Conservation (phyloP, 345 rosid genomes). For the Syzygium jambos region DNA sequence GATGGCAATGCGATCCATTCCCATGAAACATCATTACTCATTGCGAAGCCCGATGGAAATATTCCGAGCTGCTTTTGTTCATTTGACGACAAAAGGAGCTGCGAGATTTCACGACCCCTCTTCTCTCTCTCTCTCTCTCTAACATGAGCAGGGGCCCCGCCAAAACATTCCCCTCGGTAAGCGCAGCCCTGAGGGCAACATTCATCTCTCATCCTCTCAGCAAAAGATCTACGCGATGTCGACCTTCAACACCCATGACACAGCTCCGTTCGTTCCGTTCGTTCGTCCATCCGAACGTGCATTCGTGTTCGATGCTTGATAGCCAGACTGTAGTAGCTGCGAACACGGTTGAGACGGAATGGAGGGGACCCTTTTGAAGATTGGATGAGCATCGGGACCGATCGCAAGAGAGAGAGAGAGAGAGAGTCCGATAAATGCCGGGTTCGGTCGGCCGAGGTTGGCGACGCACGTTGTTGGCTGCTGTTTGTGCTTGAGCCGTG, state of each 20-base stretch:
- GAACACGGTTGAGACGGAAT: background rate
- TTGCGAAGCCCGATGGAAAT: background rate
- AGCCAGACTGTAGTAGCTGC: background rate
- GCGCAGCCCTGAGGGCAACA: background rate
- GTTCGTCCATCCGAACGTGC: background rate
- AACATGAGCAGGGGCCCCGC: background rate
- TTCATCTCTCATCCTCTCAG: background rate
- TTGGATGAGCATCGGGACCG: background rate
- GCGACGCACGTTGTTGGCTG: background rate
- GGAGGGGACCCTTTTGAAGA: background rate
- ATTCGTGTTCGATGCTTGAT: background rate
- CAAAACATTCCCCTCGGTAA: slow-evolving; percentile 20
- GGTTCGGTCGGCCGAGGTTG: background rate
- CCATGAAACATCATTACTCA: background rate
- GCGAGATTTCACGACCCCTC: background rate
- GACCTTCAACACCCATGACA: background rate
- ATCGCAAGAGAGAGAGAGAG: background rate
- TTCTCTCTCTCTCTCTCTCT: background rate
- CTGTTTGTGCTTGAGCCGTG: background rate
- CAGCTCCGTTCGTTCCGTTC: background rate
- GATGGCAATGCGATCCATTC: background rate
- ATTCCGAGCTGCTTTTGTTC: background rate
- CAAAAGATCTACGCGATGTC: background rate
- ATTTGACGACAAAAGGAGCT: background rate
- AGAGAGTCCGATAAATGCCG: background rate